These are phyloP conservation scores for Oxyria digyna DNA, from an alignment of 148 eudicot genomes.

Conservation along the genomic window DNA sequence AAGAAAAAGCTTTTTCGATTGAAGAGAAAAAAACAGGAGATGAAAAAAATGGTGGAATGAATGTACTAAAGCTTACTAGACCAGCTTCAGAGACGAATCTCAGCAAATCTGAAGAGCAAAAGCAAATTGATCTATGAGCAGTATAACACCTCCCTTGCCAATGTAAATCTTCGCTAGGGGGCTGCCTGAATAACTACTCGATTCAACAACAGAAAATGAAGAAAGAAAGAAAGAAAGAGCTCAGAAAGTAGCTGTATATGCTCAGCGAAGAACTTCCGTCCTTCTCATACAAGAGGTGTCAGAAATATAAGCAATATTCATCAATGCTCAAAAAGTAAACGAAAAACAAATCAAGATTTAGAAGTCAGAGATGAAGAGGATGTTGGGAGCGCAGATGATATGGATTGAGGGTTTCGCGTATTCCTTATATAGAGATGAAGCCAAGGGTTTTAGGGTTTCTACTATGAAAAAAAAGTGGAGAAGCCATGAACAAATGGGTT, in stretches of 20 bases:
- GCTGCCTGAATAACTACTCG: constrained; percentile 11
- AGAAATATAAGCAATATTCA: constrained; percentile 8
- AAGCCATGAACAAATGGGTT: no score
- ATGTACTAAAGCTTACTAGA: constrained; percentile 8
- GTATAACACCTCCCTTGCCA: constrained; percentile 8
- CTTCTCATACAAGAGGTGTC: constrained; percentile 14
- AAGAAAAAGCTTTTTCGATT: no score
- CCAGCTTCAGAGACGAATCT: constrained; percentile 9
- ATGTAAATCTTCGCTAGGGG: constrained; percentile 5
- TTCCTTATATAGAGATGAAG: no score
- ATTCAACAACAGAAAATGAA: not conserved
- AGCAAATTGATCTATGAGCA: constrained; percentile 7
- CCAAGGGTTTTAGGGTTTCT: no score
- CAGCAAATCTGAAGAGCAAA: constrained; percentile 12
- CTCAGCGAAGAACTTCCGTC: constrained; percentile 6
- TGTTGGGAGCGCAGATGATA: not conserved
- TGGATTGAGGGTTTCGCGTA: not conserved
- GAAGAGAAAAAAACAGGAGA: not conserved
- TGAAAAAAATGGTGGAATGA: not conserved
- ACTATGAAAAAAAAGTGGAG: no score
- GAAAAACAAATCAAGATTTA: not conserved
- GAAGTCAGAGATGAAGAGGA: not conserved
- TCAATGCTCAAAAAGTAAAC: not conserved
- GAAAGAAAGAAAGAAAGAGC: not conserved
- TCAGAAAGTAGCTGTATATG: constrained; percentile 9